Conservation (phyloP, 2,329 filamentous ascomycete species). For the Bertia moriformis region DNA sequence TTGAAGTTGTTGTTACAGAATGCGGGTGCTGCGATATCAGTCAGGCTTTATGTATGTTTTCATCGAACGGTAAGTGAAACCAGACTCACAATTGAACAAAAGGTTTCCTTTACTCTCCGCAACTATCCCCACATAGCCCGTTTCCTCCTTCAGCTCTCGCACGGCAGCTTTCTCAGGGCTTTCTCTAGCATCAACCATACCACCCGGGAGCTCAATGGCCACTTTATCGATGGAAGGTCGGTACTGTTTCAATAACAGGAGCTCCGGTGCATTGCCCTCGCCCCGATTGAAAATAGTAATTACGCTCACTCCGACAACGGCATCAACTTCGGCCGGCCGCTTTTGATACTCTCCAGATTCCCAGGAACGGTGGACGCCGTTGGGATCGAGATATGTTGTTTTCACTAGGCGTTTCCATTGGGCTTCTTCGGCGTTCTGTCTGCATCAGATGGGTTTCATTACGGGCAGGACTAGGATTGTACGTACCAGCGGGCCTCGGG, state of each 20-base stretch:
- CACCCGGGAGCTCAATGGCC: constrained; percentile 50
- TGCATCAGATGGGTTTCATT: too few species aligned
- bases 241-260: constrained; percentile 54
- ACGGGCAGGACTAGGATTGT: too few species aligned
- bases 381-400: constrained; percentile 49
- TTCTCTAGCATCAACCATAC: constrained; percentile 47
- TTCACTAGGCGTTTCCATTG: too few species aligned
- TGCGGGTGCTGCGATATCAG: constrained; percentile 21
- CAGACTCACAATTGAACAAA: constrained; percentile 12
- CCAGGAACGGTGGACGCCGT: constrained; percentile 46
- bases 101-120: constrained; percentile 25
- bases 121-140: constrained; percentile 43
- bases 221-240: constrained; percentile 44
- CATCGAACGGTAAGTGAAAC: background rate
- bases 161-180: constrained; percentile 45
- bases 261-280: constrained; percentile 32
- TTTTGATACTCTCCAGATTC: constrained; percentile 61
- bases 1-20: constrained; percentile 54
- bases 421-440: too few species aligned
- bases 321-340: constrained; percentile 39
- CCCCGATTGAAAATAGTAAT: constrained; percentile 55
- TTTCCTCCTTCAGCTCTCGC: constrained; percentile 52
- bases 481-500: too few species aligned
- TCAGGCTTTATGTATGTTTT: constrained; percentile 8
- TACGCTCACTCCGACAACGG: constrained; percentile 64